Percentiles rank a stretch among this genome's conserved stretches.
Evolutionary conservation across 805 yeast genomes (phyloP).

Genomic region (Metschnikowia amazonensis): DNA sequence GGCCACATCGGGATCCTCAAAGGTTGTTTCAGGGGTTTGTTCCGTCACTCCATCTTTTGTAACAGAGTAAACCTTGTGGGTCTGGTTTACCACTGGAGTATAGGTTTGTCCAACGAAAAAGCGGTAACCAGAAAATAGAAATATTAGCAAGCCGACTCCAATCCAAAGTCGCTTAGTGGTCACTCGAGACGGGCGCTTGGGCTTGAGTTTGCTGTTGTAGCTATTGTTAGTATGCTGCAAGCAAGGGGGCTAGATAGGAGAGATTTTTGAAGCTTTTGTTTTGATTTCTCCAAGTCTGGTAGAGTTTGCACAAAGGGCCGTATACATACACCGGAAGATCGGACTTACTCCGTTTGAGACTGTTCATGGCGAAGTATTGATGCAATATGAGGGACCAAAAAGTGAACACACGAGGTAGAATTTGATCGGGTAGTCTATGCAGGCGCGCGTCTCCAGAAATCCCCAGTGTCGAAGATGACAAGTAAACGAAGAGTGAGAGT

Average conservation of each 20-base stretch:
- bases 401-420: constrained; percentile 5
- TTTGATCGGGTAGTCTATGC: constrained; percentile 4
- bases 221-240: constrained; percentile 8
- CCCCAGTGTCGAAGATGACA: neutral
- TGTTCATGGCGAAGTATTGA: constrained; percentile 10
- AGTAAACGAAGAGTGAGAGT: too few relatives aligned
- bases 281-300: neutral
- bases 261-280: too few relatives aligned
- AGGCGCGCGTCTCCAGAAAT: constrained; percentile 3
- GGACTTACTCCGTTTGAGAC: constrained; percentile 24
- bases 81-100: constrained; percentile 5
- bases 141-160: constrained; percentile 12
- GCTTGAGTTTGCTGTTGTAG: constrained; percentile 11
- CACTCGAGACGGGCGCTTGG: constrained; percentile 13
- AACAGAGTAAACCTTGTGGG: constrained; percentile 25
- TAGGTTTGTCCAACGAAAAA: neutral
- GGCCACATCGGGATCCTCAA: constrained; percentile 28
- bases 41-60: constrained; percentile 30
- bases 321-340: constrained; percentile 47
- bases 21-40: constrained; percentile 1
- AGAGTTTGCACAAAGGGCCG: too few relatives aligned
- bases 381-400: constrained; percentile 1
- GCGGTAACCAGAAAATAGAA: constrained; percentile 7
- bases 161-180: constrained; percentile 7
- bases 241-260: neutral